Evolutionary conservation across 2,329 filamentous ascomycete genomes (phyloP), one percentile per base, ranked within the genome.

Genomic region (Xylariaceae sp.): DNA sequence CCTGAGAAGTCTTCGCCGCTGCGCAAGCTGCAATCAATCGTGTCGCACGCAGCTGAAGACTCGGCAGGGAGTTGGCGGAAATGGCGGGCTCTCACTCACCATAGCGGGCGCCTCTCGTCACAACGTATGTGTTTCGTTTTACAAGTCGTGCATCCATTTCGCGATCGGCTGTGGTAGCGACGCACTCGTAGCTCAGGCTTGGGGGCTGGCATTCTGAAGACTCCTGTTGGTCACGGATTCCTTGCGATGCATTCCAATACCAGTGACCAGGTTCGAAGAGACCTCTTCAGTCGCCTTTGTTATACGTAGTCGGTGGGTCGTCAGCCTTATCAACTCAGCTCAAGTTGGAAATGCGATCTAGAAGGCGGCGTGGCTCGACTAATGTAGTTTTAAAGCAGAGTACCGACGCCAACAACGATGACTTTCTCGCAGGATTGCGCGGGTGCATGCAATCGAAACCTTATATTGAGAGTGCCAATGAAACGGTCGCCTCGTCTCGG

Each of bases 51-150:
- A 27, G 22, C 22, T 27, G 4, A 4, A 27, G 22, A 27, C 22
- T 27, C 22, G 22, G 7, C 7, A 27, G 22, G 22, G 22, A 27
- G 4, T 27, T 27, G 22, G 7, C 22, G 7, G 22, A 27, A 5
- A 27, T 27, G 4, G 22, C 22, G 22, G 22, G 22, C 22, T 27
- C 44, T 32, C 49, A 45, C 58, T 44, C 59, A 61, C 58, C 58
- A 61, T 49, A 61, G 52, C 44, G 58, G 58, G 52, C 57, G 59
- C 47, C 55, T 57, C 44, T 61, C 58, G 46, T 61, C 58, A 51
- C 58, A 61, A 42, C 58, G 55, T 44, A 61, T 52, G 48, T 59
- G 58, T 49, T 61, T 61, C 46, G 48, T 52, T 49, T 61, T 61
- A 45, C 58, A 61, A 27, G 57, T 59, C 35, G 53, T 53, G 44